Evolutionary conservation across 306 rosid genomes (phyloP), one percentile per base, ranked within the genome.

Genomic region (Cicer chorassanicum): DNA sequence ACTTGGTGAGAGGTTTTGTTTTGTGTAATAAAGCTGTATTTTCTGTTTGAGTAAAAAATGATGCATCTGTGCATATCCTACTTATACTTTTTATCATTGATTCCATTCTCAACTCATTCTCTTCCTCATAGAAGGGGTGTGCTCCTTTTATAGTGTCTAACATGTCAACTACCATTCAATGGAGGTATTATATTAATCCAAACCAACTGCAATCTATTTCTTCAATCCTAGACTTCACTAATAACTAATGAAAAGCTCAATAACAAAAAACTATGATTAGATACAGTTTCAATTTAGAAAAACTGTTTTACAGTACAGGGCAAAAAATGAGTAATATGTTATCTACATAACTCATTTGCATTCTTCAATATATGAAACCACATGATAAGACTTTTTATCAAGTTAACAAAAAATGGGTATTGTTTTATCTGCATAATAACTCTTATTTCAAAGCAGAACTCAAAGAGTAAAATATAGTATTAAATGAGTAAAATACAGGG

Each of bases 21-120:
- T 19, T 59, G 65, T 29, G n/a, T 59, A 67, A 78, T 79, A 79
- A 72, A 73, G 48, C 3, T 71, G 73, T 49, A 6, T 19, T 73
- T 65, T 57, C 10, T 8, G 45, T 61, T 64, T 72, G 73, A 40
- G 67, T 39, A 45, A 49, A 16, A 61, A 70, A 18, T 42, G 65
- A 60, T 45, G 51, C 13, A 6, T 40, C 19, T 62, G 29, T 43
- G 18, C 74, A 50, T 46, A 50, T 39, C 19, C 65, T 41, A 41
- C 67, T 42, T 8, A 42, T 42, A 29, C 36, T 61, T 64, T 42
- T 2, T 41, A 34, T 64, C 42, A 72, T 8, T 62, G 21, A 61
- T 61, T 73, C 60, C 62, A 61, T 48, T 74, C 50, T 48, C 29
- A 29, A 61, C 36, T 29, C 36, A 29, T 29, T 29, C 36, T 29